Evolutionary conservation across 768 basidiomycete species (phyloP), one percentile per base, ranked within the genome.

Genomic region (Rhizopogon vulgaris): DNA sequence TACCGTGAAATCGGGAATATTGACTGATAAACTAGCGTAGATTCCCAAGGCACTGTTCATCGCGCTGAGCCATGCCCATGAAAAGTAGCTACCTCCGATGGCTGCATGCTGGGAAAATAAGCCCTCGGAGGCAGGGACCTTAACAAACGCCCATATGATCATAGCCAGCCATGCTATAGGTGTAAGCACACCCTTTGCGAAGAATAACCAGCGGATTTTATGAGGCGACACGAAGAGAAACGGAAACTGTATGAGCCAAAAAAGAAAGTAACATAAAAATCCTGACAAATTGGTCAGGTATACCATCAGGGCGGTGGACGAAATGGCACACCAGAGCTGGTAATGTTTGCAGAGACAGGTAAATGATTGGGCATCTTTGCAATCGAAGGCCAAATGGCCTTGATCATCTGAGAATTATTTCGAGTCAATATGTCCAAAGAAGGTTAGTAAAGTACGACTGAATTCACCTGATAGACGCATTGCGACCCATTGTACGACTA

Each of bases 1-100:
- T 52, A 75, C 71, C 12, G 90, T 90, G 58, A 94, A 91, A 66
- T 94, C 92, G 7, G 90, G 85, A 51, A 91, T 90, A 60, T 91
- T 91, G 54, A 88, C 83, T 0, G 83, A 76, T 11, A 89, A 69
- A 9, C 84, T 87, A 4, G 85, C 74, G 66, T 85, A 93, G 52
- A 78, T 76, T 0, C 88, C 90, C 8, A 94, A 69, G 3, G 84
- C 84, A 52, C 85, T 84, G 62, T 91, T 94, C 54, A 95, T 62
- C 0, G 84, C 82, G 52, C 76, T 75, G 37, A 95, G 69, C 87
- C 87, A 93, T 4, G 80, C 84, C 85, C 88, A 90, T 9, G 78
- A 76, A 39, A 84, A 70, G 9, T 70, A 70, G 49, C 76, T 73
- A 2, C 88, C 90, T 4, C 65, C 66, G 11, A 90, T 58, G 0